These are phyloP conservation scores for Gleditsia sinensis DNA, from an alignment of 306 rosid genomes.

Conservation along the genomic window DNA sequence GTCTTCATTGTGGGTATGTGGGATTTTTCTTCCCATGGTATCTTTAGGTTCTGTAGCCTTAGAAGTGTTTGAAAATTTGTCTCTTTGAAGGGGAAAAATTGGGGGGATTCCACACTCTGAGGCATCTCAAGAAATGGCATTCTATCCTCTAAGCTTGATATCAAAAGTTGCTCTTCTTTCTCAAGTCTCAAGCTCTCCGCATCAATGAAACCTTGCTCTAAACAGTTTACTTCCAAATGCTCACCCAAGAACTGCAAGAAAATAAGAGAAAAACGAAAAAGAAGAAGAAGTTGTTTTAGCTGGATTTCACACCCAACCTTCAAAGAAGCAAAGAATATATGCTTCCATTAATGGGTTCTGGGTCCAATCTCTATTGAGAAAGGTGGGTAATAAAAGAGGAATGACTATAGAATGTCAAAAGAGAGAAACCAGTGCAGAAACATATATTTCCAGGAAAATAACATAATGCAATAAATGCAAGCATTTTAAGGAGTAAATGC, in stretches of 20 bases:
- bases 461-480: slow-evolving; percentile 60
- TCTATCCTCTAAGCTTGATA: slow-evolving; percentile 56
- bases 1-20: slow-evolving; percentile 42
- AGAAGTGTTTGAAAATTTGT: slow-evolving; percentile 73
- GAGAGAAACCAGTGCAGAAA: slow-evolving; percentile 30
- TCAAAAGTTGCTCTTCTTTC: slow-evolving; percentile 44
- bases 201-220: slow-evolving; percentile 51
- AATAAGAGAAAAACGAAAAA: neutral
- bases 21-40: slow-evolving; percentile 50
- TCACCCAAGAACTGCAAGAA: slow-evolving; percentile 66
- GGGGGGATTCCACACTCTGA: slow-evolving; percentile 69
- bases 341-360: slow-evolving; percentile 31
- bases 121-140: slow-evolving; percentile 91
- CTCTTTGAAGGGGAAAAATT: slow-evolving; percentile 58
- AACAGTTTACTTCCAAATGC: slow-evolving; percentile 52
- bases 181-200: slow-evolving; percentile 41
- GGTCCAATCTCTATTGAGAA: slow-evolving; percentile 34
- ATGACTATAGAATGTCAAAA: slow-evolving; percentile 41
- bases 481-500: slow-evolving; percentile 49
- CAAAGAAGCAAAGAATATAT: slow-evolving; percentile 41
- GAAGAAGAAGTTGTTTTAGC: slow-evolving; percentile 4
- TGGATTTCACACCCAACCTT: slow-evolving; percentile 25
- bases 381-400: slow-evolving; percentile 40
- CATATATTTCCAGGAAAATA: slow-evolving; percentile 36
- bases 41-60: slow-evolving; percentile 63